Evolutionary conservation across 1,284 basidiomycete genomes (phyloP), one percentile per base, ranked within the genome.

Genomic region (Vanrija sp.): DNA sequence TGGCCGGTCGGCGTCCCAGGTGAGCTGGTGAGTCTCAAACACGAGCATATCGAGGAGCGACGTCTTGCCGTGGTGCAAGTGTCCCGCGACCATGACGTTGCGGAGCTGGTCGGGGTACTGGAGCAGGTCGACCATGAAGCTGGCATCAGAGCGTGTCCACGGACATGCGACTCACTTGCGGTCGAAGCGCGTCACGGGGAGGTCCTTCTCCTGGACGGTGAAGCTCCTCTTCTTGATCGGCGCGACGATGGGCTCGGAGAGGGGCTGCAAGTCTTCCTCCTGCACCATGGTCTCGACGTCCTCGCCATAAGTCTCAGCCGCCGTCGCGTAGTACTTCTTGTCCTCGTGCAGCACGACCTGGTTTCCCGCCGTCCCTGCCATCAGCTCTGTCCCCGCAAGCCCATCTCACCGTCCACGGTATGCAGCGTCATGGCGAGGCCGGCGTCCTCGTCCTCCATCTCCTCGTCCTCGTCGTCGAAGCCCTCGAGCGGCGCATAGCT

Each of bases 51-150:
- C 96, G 82, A 99, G 78, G 39, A 99, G 78, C 0, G 89, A 87
- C 0, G 96, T 98, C 80, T 99, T 99, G 68, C 96, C 96, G 67
- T 98, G 96, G 71, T 98, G 95, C 43, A 99, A 77, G 71, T 98
- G 94, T 3, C 96, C 96, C 4, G 91, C 91, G 23, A 97, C 83
- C 55, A 91, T 91, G 44, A 97, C 88, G 71, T 97, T 97, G 48
- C 96, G 85, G 66, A 97, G 84, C 86, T 94, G 95, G 53, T 94
- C 89, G 23, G 93, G 94, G 73, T 94, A 90, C 22, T 83, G 81
- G 71, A 92, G 89, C 82, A 97, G 85, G 71, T 89, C 91, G 66
- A 98, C 79, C 73, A 99, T 78, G 77, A 95, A 99, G 44, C 90
- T 95, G 67, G 43, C 10, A 31, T 44, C 46, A 49, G 50, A 42